phyloP scores from a whole-genome alignment of 176 grass and related monocot species.

The bread wheat (Triticum aestivum) region DNA sequence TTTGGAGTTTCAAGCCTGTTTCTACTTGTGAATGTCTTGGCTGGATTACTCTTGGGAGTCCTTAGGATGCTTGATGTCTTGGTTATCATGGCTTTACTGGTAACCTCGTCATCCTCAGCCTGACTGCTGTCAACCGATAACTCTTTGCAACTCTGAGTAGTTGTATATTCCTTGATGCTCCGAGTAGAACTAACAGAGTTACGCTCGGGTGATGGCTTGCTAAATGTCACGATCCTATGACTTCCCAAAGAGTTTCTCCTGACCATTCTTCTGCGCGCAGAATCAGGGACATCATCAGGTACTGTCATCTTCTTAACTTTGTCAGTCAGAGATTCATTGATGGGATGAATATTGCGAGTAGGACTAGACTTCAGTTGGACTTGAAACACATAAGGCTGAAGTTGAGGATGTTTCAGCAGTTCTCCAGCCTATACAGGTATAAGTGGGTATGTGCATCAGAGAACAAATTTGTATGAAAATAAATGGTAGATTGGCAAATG shows the following conservation, averaged over 20 bases:
- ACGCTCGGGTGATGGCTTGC: constrained; percentile 55
- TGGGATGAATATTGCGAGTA: constrained; percentile 43
- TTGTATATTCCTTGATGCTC: constrained; percentile 64
- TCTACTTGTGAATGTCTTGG: constrained; percentile 52
- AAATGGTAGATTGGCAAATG: constrained; percentile 6
- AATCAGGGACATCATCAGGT: constrained; percentile 51
- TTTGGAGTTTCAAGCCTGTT: constrained; percentile 55
- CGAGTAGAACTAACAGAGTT: constrained; percentile 58
- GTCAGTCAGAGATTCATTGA: constrained; percentile 44
- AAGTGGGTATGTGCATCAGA: constrained; percentile 1
- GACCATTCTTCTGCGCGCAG: constrained; percentile 45
- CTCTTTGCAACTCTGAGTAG: constrained; percentile 55
- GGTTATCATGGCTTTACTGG: constrained; percentile 53
- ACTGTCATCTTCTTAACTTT: constrained; percentile 77
- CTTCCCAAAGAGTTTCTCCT: constrained; percentile 63
- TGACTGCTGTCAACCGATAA: constrained; percentile 61
- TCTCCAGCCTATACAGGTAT: constrained; percentile 69
- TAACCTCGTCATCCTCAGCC: constrained; percentile 55
- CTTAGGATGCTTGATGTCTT: constrained; percentile 53
- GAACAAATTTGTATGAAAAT: constrained; percentile 9
- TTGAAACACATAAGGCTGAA: constrained; percentile 89
- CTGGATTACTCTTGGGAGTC: constrained; percentile 59
- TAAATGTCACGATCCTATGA: constrained; percentile 63
- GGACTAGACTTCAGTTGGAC: constrained; percentile 87
- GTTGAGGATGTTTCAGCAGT: constrained; percentile 79